A percentile compares a stretch with the other conserved stretches of the same genome.
Evolutionary conservation across 257 asterid genomes (phyloP).

Genomic region (Scutellaria minor): DNA sequence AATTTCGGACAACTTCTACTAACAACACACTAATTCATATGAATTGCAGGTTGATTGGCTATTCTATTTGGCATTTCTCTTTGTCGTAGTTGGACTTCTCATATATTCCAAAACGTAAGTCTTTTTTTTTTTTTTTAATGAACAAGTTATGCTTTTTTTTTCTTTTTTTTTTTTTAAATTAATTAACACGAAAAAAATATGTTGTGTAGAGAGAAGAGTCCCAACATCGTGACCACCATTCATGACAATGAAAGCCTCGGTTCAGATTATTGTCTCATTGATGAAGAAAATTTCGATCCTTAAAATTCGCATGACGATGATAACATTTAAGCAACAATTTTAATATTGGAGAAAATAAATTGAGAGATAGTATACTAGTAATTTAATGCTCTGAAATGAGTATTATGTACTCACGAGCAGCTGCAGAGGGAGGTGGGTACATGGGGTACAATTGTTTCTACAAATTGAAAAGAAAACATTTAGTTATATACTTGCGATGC

Average conservation of each 20-base stretch:
- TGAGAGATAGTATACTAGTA: not conserved
- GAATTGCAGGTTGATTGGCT: conserved; percentile 76
- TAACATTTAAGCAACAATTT: not conserved
- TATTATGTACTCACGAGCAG: no score
- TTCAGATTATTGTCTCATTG: conserved; percentile 44
- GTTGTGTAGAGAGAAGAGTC: conserved; percentile 46
- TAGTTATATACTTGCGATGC: no score
- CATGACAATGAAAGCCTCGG: conserved; percentile 33
- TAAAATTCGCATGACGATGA: no score
- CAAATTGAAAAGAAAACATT: no score
- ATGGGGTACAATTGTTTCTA: no score
- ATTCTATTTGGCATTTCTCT: conserved; percentile 60
- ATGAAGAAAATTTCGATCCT: no score
- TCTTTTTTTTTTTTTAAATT: not conserved
- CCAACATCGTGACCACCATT: conserved; percentile 1
- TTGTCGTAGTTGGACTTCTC: conserved; percentile 63
- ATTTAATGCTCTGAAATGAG: no score
- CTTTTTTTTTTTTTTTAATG: not conserved
- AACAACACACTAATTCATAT: no score
- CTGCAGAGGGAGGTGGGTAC: no score
- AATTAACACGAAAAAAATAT: not conserved
- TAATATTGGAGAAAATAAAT: not conserved
- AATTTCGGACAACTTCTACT: no score
- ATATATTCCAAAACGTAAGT: conserved; percentile 62
- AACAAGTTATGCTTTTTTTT: not conserved